phyloP scores from a whole-genome alignment of 306 rosid genomes.

The Dryas drummondii region DNA sequence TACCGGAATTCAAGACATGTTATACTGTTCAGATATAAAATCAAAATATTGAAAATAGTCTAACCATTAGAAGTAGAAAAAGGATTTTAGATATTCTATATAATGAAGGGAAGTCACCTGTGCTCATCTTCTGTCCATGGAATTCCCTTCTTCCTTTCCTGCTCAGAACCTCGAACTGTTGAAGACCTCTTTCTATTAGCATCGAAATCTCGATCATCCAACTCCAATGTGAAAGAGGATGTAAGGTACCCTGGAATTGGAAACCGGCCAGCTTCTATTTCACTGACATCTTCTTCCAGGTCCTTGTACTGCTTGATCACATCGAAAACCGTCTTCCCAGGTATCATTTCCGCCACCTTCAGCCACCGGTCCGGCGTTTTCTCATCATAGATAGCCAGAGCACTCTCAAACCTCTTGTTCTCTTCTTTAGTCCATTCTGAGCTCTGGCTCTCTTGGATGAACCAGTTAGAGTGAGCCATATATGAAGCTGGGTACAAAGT shows the following conservation, averaged over 20 bases:
- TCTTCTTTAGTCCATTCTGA: conserved; percentile 86
- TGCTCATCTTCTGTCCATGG: conserved; percentile 92
- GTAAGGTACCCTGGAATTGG: conserved; percentile 68
- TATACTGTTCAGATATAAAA: not conserved
- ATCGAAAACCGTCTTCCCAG: conserved; percentile 78
- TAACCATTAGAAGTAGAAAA: not conserved
- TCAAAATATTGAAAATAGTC: too few relatives aligned
- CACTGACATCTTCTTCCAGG: conserved; percentile 72
- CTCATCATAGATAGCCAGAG: conserved; percentile 77
- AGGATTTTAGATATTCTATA: not conserved
- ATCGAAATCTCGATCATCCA: conserved; percentile 58
- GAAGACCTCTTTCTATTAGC: conserved; percentile 52
- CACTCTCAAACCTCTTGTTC: conserved; percentile 87
- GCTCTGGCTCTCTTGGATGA: conserved; percentile 41
- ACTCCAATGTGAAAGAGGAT: conserved; percentile 63
- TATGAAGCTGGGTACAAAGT: conserved; percentile 48
- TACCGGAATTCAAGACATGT: not conserved
- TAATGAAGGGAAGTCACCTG: conserved; percentile 43
- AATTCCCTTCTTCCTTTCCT: conserved; percentile 74
- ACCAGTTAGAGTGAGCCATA: conserved; percentile 47
- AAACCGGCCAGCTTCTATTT: conserved; percentile 82
- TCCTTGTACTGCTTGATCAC: conserved; percentile 85
- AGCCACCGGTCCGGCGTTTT: conserved; percentile 78
- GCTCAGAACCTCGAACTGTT: conserved; percentile 51
- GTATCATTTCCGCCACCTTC: conserved; percentile 74